Conservation (phyloP, 1,284 basidiomycete genomes). For the Wolfiporia cocos region DNA sequence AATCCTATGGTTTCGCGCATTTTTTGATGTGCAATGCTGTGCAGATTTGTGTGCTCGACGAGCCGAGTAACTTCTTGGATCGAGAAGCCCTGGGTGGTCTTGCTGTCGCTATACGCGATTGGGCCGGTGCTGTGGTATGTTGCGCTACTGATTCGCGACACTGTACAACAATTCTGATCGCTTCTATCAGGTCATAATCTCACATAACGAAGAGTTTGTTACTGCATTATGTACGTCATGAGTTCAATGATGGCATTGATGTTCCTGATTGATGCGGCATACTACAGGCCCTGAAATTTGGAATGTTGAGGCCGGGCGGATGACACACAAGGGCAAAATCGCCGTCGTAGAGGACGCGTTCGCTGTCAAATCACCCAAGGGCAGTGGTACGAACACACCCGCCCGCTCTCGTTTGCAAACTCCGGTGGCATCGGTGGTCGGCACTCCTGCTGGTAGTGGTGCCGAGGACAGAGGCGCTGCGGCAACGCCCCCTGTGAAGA, state of each 20-base stretch:
- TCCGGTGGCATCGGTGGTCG: constrained; percentile 56
- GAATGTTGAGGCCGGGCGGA: constrained; percentile 74
- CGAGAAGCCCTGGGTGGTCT: constrained; percentile 87
- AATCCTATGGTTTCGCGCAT: not conserved
- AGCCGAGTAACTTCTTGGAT: constrained; percentile 98
- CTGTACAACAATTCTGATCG: constrained; percentile 12
- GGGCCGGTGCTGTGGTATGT: constrained; percentile 89
- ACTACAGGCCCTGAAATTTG: constrained; percentile 71
- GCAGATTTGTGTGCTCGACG: constrained; percentile 77
- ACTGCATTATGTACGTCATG: constrained; percentile 79
- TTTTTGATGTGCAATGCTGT: constrained; percentile 1
- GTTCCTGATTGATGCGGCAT: constrained; percentile 7
- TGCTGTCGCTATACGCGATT: constrained; percentile 94
- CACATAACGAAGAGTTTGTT: constrained; percentile 93
- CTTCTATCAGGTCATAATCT: constrained; percentile 78
- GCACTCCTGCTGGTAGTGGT: constrained; percentile 69
- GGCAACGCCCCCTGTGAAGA: constrained; percentile 46
- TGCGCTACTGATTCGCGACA: constrained; percentile 13
- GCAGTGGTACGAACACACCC: constrained; percentile 67
- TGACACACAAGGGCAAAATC: constrained; percentile 86
- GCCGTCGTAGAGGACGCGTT: constrained; percentile 79
- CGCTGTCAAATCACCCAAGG: constrained; percentile 54
- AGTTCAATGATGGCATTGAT: constrained; percentile 16
- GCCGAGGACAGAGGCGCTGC: constrained; percentile 48
- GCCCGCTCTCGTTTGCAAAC: constrained; percentile 56